phyloP scores from a whole-genome alignment of 2,329 filamentous ascomycete genomes.

The Aureobasidium sp. region DNA sequence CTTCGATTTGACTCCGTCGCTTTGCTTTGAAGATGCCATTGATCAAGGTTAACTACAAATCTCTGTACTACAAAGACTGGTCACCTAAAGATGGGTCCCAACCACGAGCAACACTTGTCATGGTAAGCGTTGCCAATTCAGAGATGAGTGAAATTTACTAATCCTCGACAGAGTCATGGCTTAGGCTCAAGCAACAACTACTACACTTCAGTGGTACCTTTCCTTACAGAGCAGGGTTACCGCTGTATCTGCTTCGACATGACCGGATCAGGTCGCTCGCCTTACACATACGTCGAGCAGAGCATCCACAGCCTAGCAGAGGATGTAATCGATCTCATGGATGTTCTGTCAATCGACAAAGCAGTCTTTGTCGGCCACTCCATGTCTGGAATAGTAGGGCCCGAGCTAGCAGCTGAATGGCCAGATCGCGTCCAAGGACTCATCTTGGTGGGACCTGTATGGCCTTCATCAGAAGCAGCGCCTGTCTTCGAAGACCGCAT shows the following conservation, averaged over 20 bases:
- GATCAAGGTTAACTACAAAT: constrained; percentile 28
- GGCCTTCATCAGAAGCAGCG: constrained; percentile 40
- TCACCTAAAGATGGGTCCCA: constrained; percentile 4
- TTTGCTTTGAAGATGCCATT: constrained; percentile 25
- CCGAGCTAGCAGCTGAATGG: constrained; percentile 45
- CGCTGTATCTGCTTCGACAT: constrained; percentile 57
- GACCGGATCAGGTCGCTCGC: constrained; percentile 52
- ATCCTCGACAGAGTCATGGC: constrained; percentile 48
- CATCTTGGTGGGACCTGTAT: constrained; percentile 55
- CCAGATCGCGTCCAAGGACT: constrained; percentile 42
- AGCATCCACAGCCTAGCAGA: constrained; percentile 45
- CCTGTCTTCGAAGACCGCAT: constrained; percentile 45
- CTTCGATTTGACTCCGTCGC: too few relatives aligned
- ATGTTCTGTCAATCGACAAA: constrained; percentile 42
- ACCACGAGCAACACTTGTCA: constrained; percentile 12
- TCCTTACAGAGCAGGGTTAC: constrained; percentile 35
- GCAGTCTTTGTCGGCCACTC: constrained; percentile 57
- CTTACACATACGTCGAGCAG: constrained; percentile 36
- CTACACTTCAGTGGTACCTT: constrained; percentile 48
- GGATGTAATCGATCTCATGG: constrained; percentile 48
- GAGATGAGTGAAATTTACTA: constrained; percentile 21
- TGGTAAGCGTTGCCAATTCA: constrained; percentile 14
- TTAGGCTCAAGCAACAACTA: constrained; percentile 61
- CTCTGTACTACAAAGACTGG: constrained; percentile 27
- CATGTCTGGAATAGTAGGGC: constrained; percentile 60